These are phyloP conservation scores for Cercospora sp. DNA, from an alignment of 2,329 filamentous ascomycete genomes.

Conservation along the genomic window DNA sequence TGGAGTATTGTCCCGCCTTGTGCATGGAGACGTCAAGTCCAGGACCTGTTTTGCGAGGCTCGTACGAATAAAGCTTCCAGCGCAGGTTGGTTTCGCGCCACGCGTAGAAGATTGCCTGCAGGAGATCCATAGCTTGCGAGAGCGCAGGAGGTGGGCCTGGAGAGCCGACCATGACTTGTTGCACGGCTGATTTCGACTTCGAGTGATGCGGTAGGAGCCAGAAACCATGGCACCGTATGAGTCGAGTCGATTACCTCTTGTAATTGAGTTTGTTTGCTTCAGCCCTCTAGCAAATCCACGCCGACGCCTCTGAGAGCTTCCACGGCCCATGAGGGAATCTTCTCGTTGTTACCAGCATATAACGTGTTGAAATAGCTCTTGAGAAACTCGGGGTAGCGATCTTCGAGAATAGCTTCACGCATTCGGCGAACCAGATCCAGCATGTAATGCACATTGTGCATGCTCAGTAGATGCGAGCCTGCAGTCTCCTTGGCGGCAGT, in stretches of 20 bases:
- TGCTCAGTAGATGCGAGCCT: conserved; percentile 79
- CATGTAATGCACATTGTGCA: conserved; percentile 95
- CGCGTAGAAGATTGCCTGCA: conserved; percentile 2
- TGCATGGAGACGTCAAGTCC: not conserved
- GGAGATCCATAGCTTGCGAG: not conserved
- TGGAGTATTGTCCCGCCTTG: not conserved
- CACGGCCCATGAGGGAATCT: conserved; percentile 82
- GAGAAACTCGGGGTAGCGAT: conserved; percentile 73
- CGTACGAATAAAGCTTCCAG: not conserved
- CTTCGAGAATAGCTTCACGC: conserved; percentile 58
- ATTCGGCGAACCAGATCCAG: conserved; percentile 76
- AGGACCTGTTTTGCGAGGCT: not conserved
- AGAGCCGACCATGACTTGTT: not conserved
- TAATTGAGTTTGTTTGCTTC: not conserved
- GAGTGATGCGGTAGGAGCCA: no score
- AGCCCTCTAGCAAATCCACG: conserved; percentile 63
- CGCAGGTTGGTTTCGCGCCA: not conserved
- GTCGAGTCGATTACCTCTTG: not conserved
- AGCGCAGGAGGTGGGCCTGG: not conserved
- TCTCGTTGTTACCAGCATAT: conserved; percentile 63
- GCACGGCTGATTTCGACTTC: not conserved
- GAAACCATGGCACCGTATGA: not conserved
- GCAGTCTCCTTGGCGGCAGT: conserved; percentile 92
- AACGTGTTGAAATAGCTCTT: conserved; percentile 73
- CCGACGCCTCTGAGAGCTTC: conserved; percentile 76